Percentiles rank a stretch among this genome's conserved stretches.
These are phyloP conservation scores for Gaertneriomyces semiglobifer DNA, from an alignment of 192 early-diverging fungal genomes.

Conservation along the genomic window DNA sequence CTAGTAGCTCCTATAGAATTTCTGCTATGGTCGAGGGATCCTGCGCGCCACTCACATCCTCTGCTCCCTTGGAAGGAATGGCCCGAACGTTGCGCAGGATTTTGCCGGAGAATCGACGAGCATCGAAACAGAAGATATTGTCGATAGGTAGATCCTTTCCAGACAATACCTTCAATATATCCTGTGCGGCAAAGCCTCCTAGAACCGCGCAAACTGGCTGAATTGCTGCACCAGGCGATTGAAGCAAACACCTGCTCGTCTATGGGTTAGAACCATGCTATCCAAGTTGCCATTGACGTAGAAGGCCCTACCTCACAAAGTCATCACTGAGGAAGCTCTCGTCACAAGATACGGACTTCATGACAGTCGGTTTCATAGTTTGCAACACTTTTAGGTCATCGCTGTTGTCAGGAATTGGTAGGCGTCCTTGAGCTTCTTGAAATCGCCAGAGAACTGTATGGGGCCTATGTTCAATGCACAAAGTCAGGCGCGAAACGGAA, in stretches of 20 bases:
- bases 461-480: not conserved
- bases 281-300: not conserved
- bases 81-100: not conserved
- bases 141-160: conserved; percentile 76
- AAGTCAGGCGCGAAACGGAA: not conserved
- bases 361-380: not conserved
- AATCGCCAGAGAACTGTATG: conserved; percentile 37
- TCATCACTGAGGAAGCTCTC: conserved; percentile 41
- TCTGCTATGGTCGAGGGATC: no score
- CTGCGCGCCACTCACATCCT: no score
- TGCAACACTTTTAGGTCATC: conserved; percentile 43
- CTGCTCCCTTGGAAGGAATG: no score
- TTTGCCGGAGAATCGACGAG: conserved; percentile 7
- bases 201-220: conserved; percentile 78
- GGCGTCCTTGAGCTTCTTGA: conserved; percentile 18
- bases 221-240: conserved; percentile 61
- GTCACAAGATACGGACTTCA: conserved; percentile 22
- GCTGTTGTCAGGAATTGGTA: conserved; percentile 17
- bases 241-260: conserved; percentile 40
- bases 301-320: conserved; percentile 37
- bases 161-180: conserved; percentile 82
- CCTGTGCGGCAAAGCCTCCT: conserved; percentile 85
- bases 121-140: conserved; percentile 67
- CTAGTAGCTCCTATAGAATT: no score
- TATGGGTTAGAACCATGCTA: no score